Base-by-base conservation (phyloP, 306 rosid species). In the Vigna angularis region DNA sequence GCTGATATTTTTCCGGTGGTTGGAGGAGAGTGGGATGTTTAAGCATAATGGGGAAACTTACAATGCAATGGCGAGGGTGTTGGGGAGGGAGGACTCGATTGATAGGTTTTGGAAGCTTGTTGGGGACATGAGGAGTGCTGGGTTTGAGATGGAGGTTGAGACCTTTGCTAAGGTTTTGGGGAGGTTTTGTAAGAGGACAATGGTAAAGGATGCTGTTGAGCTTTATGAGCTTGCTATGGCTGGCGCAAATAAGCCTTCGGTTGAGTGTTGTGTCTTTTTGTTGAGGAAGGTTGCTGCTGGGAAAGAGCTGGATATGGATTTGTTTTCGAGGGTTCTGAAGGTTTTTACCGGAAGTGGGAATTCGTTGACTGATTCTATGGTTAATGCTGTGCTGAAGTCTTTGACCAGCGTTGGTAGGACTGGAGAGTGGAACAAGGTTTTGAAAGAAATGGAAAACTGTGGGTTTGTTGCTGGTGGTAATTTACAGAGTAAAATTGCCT, bases 71-170 rank as follows among this genome's bases (percentile, higher is more conserved):
- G 89, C 93, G 2, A 85, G 80, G 83, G 97, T 89, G 11, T 75
- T 95, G 45, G 98, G 93, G 48, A 83, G 91, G 86, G 90, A 89
- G 80, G 99, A 91, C 52, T 38, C 84, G 24, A 74, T 83, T 15
- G 97, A 89, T 76, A 83, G 91, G 85, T 87, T 95, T 72, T 87
- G 96, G 99, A 95, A 92, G 85, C 79, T 92, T 45, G 83, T 87
- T 73, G 90, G 76, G 64, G 97, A 93, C 38, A 88, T 89, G 96
- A 85, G 84, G 76, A 80, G 81, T 73, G 83, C 71, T 1, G 87
- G 87, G 62, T 81, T 53, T 76, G 91, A 93, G 59, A 80, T 89
- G 87, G 94, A 89, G 79, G 57, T 24, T 61, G 88, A 86, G 70
- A 91, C 96, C 0, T 91, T 69, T 86, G 84, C 26, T 63, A 84